phyloP scores from a whole-genome alignment of 306 rosid species.

The apple (Malus domestica) region DNA sequence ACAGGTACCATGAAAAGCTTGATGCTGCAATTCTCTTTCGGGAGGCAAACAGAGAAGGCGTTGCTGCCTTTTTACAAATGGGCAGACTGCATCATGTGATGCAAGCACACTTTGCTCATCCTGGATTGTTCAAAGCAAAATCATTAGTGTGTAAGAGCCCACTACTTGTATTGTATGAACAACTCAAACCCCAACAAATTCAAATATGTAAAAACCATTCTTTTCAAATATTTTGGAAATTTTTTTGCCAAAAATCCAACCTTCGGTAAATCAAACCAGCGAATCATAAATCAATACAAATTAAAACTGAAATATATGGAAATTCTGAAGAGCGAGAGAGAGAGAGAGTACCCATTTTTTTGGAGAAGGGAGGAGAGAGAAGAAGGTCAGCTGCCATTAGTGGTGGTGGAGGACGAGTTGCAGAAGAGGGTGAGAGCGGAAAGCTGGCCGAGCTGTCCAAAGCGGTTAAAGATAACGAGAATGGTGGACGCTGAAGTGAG shows the following conservation, averaged over 20 bases:
- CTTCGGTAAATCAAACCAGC: neutral
- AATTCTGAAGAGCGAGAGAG: neutral
- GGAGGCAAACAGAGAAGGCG: slow-evolving; percentile 32
- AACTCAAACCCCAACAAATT: neutral
- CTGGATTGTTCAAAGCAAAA: slow-evolving; percentile 23
- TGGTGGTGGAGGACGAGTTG: neutral
- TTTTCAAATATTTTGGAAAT: neutral
- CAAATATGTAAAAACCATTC: neutral
- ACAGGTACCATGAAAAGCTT: slow-evolving; percentile 42
- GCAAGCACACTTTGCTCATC: slow-evolving; percentile 30
- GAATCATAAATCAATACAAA: neutral
- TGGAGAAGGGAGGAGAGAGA: slow-evolving; percentile 22
- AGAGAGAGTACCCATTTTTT: slow-evolving; percentile 22
- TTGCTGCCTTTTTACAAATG: slow-evolving; percentile 26
- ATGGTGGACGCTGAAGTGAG: neutral
- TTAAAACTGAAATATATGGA: neutral
- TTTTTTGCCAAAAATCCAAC: neutral
- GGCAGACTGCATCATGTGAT: slow-evolving; percentile 18
- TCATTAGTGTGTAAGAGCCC: neutral
- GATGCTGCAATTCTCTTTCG: slow-evolving; percentile 18
- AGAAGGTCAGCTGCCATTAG: slow-evolving; percentile 35
- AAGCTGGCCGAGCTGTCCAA: neutral
- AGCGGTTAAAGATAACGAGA: neutral
- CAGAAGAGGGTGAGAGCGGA: neutral
- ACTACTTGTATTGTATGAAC: neutral